Percentiles rank a stretch among this genome's conserved stretches.
phyloP scores from a whole-genome alignment of 805 yeast genomes.

The Sungouiozyma ichnusensis region DNA sequence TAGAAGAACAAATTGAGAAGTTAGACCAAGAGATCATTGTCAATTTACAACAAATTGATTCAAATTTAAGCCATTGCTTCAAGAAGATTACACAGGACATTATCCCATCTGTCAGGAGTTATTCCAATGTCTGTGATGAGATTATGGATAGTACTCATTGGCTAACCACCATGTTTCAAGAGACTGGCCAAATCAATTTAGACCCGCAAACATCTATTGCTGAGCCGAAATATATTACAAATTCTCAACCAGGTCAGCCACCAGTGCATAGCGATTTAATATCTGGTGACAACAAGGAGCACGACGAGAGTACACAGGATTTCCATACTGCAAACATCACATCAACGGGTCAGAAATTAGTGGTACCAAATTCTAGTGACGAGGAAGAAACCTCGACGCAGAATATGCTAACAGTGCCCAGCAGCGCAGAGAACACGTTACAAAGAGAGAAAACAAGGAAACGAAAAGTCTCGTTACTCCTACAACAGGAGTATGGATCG shows the following conservation, averaged over 20 bases:
- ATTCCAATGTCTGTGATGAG: conserved; percentile 45
- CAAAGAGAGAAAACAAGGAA: conserved; percentile 21
- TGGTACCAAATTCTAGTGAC: conserved; percentile 23
- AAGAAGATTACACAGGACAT: conserved; percentile 55
- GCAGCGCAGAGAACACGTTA: conserved; percentile 8
- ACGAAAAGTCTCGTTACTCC: conserved; percentile 23
- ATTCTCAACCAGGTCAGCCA: not conserved
- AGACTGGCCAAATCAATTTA: conserved; percentile 57
- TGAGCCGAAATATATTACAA: not conserved
- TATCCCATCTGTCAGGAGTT: conserved; percentile 55
- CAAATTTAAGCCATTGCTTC: conserved; percentile 58
- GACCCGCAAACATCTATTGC: not conserved
- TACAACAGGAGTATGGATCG: conserved; percentile 27
- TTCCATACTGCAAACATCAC: conserved; percentile 17
- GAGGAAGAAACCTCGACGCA: conserved; percentile 8
- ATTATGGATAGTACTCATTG: conserved; percentile 61
- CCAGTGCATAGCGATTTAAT: conserved; percentile 1
- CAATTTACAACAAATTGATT: conserved; percentile 68
- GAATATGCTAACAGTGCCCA: not conserved
- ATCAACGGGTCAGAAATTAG: conserved; percentile 18
- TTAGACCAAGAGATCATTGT: conserved; percentile 73
- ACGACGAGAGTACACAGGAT: conserved; percentile 5
- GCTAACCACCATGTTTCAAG: conserved; percentile 72
- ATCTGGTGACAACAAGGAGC: not conserved
- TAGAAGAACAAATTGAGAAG: conserved; percentile 39